Percentiles rank a stretch among this genome's conserved stretches.
These are phyloP conservation scores for Phlyctochytrium arcticum DNA, from an alignment of 192 early-diverging fungal genomes.

Conservation along the genomic window DNA sequence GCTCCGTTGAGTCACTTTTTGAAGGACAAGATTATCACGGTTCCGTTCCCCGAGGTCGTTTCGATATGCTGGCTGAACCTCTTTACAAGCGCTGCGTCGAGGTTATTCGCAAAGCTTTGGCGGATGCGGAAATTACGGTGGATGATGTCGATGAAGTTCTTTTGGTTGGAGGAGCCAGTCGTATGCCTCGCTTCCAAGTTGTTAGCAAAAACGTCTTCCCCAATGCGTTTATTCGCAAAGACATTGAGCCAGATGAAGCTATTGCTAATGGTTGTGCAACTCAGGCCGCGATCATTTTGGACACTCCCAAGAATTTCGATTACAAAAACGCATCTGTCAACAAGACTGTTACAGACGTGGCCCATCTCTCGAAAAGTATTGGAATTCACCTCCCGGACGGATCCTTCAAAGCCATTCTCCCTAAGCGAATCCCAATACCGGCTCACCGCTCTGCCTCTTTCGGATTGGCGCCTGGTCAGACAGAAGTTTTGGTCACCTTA, in stretches of 20 bases:
- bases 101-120: conserved; percentile 62
- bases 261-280: conserved; percentile 85
- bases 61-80: conserved; percentile 81
- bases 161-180: conserved; percentile 80
- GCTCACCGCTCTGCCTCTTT: conserved; percentile 74
- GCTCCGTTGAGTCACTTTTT: conserved; percentile 86
- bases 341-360: conserved; percentile 56
- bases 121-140: conserved; percentile 59
- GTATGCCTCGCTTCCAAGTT: conserved; percentile 82
- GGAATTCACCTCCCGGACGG: conserved; percentile 71
- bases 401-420: conserved; percentile 74
- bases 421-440: conserved; percentile 81
- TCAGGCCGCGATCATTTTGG: conserved; percentile 71
- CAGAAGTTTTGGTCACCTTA: conserved; percentile 73
- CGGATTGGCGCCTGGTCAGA: conserved; percentile 58
- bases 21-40: conserved; percentile 89
- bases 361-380: conserved; percentile 68
- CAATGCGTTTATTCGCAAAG: conserved; percentile 63
- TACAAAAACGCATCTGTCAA: conserved; percentile 48
- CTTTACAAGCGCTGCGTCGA: conserved; percentile 68
- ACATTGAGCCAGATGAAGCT: conserved; percentile 91
- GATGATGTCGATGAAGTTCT: conserved; percentile 86
- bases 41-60: conserved; percentile 77
- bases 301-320: conserved; percentile 45
- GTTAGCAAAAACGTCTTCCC: conserved; percentile 70